Percentiles rank a stretch among this genome's conserved stretches.
These are phyloP conservation scores for Inonotus hispidus DNA, from an alignment of 1,284 basidiomycete species.

Conservation along the genomic window DNA sequence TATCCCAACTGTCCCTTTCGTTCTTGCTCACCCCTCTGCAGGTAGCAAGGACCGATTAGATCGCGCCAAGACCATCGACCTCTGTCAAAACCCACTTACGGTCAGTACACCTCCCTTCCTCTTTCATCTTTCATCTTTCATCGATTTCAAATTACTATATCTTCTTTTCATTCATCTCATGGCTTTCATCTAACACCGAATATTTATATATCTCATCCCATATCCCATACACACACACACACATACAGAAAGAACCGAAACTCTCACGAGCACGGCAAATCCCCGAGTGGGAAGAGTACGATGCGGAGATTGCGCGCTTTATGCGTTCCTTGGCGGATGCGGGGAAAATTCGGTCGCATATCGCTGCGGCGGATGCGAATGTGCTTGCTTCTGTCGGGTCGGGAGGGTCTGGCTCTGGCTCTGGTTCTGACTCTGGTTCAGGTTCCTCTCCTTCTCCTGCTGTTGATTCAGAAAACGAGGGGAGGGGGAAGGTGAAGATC, in stretches of 20 bases:
- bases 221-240: slow-evolving; percentile 2
- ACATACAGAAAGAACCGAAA: slow-evolving; percentile 88
- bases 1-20: not conserved
- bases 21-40: slow-evolving; percentile 25
- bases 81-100: slow-evolving; percentile 90
- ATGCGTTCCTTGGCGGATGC: slow-evolving; percentile 60
- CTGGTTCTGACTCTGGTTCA: too few species aligned
- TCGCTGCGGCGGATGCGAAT: slow-evolving; percentile 67
- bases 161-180: not conserved
- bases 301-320: slow-evolving; percentile 72
- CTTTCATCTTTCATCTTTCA: not conserved
- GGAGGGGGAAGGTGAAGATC: not conserved
- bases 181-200: not conserved
- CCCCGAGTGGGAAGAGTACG: slow-evolving; percentile 96
- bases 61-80: slow-evolving; percentile 84
- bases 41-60: slow-evolving; percentile 78
- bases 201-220: slow-evolving; percentile 1
- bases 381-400: slow-evolving; percentile 53
- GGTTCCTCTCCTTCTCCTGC: too few species aligned
- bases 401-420: not conserved
- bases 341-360: slow-evolving; percentile 59
- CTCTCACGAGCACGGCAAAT: slow-evolving; percentile 89
- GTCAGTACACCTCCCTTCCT: slow-evolving; percentile 40
- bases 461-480: not conserved
- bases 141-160: not conserved